Evolutionary conservation across 306 rosid genomes (phyloP).

Genomic region (Prunus armeniaca): DNA sequence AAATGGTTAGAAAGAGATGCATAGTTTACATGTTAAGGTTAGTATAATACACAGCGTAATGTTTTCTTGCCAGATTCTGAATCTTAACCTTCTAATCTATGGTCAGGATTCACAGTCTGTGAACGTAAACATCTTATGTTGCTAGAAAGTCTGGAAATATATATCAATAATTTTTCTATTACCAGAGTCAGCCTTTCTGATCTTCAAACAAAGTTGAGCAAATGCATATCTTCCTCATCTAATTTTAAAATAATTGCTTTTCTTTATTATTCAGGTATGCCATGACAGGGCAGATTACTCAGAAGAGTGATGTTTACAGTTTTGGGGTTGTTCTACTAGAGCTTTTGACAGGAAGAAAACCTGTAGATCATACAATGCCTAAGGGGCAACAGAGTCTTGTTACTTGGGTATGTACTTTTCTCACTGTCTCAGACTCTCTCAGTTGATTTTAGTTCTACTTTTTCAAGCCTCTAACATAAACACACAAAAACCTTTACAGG

Average conservation of each 20-base stretch:
- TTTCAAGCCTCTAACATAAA: not conserved
- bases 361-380: conserved; percentile 98
- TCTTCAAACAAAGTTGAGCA: not conserved
- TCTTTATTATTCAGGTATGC: conserved; percentile 63
- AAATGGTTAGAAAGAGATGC: not conserved
- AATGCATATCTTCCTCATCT: not conserved
- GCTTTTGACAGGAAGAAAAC: conserved; percentile 94
- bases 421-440: not conserved
- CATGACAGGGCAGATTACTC: conserved; percentile 97
- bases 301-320: conserved; percentile 95
- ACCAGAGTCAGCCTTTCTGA: not conserved
- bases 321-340: conserved; percentile 97
- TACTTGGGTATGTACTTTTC: conserved; percentile 66
- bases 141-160: not conserved
- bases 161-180: not conserved
- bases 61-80: not conserved
- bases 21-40: not conserved
- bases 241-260: not conserved
- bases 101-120: not conserved
- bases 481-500: conserved; percentile 44
- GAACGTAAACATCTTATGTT: not conserved
- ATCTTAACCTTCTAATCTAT: not conserved
- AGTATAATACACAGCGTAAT: not conserved
- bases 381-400: conserved; percentile 99
- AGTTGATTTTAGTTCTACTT: conserved; percentile 1